Base-by-base conservation (phyloP, 2,329 filamentous ascomycete species). In the Clonostachys solani region DNA sequence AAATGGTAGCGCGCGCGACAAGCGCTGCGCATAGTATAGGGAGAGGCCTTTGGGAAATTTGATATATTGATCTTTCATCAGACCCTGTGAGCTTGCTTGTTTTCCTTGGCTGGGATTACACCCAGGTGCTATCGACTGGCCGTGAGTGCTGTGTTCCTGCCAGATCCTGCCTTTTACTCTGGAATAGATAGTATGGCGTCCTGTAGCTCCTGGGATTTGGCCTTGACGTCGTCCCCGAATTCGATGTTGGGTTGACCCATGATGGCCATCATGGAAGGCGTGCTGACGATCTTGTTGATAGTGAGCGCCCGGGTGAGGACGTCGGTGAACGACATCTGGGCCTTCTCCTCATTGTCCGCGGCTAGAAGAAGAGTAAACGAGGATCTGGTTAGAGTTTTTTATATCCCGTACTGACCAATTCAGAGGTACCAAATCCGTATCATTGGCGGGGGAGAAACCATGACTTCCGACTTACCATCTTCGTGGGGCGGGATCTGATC, bases 401-500 rank as follows among this genome's bases (percentile, higher is more conserved):
- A 3, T 29, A 29, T 29, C 23, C 23, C 23, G 6, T 29, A 10
- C 10, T 29, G 23, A 29, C 23, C 23, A 10, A 10, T 10, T 10
- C 3, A 29, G 23, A 29, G 23, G 2, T 10, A 10, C 23, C 9
- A 29, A 29, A 10, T 29, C 23, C 9, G 23, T 29, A 29, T 9
- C 23, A 19, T 19, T 29, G 9, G 9, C 23, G 23, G 23, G 23
- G 23, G 2, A 29, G 2, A 29, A 29, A 29, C 23, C 23, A 29
- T 8, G 23, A 29, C 19, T 13, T 17, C 23, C 5, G 38, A 37
- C 44, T 45, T 48, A 66, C 61, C 56, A 43, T 52, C 50, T 12
- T 55, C 45, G 17, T 61, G 55, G 42, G 52, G 56, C 19, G 57
- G 57, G 36, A 71, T 65, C 52, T 71, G 65, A 9, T 64, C 56